A percentile compares a stretch with the other conserved stretches of the same genome.
Evolutionary conservation across 257 asterid genomes (phyloP).

Genomic region (Solanum ossicruentum): DNA sequence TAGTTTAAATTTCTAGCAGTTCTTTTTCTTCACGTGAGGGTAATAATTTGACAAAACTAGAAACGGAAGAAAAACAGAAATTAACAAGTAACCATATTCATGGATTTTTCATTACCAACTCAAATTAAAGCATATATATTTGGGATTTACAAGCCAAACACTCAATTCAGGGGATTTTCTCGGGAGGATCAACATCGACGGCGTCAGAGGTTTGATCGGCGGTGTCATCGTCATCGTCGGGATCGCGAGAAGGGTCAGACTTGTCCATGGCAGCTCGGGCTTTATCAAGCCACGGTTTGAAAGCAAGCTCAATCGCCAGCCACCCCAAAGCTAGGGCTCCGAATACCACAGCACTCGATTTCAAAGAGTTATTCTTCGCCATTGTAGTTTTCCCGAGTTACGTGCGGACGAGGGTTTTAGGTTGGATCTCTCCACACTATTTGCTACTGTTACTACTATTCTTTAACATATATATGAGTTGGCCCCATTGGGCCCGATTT

Average conservation of each 20-base stretch:
- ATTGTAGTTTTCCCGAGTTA: not conserved
- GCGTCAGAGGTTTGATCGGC: not conserved
- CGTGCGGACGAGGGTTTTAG: not conserved
- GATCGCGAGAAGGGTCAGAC: slow-evolving; percentile 51
- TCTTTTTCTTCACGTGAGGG: not conserved
- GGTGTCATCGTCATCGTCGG: slow-evolving; percentile 27
- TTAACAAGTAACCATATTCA: not conserved
- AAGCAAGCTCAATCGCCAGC: slow-evolving; percentile 66
- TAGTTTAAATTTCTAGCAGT: not conserved
- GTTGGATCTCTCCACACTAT: not conserved
- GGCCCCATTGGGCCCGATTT: not conserved
- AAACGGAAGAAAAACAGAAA: not conserved
- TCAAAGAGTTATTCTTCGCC: slow-evolving; percentile 22
- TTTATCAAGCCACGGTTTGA: slow-evolving; percentile 70
- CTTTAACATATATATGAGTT: no score
- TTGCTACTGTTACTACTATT: not conserved
- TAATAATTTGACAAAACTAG: not conserved
- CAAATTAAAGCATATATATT: not conserved
- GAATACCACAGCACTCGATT: slow-evolving; percentile 45
- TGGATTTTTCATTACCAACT: not conserved
- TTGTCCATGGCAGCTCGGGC: slow-evolving; percentile 51
- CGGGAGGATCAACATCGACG: not conserved
- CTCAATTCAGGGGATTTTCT: not conserved
- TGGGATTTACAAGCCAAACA: not conserved
- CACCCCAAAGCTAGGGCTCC: slow-evolving; percentile 73